Base-by-base conservation (phyloP, 108 stramenopile species). In the Cylindrotheca closterium region DNA sequence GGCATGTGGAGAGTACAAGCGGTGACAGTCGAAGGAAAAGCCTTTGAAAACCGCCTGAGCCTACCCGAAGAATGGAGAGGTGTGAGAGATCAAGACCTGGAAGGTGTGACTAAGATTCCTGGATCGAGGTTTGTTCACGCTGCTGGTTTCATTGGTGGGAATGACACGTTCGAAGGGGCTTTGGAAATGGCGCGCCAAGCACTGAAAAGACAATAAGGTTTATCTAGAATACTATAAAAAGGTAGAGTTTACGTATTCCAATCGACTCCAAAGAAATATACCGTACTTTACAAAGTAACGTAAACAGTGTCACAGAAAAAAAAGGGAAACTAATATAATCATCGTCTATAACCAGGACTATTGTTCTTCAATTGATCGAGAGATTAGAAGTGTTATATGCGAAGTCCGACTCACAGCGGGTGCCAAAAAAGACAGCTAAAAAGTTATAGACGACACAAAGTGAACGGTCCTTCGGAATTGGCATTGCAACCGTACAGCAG, bases 1-100 rank as follows among this genome's bases (percentile, higher is more conserved):
- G 95, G 93, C 1, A 91, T 90, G 84, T 99, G 98, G 99, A 72
- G 99, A n/a, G 83, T 98, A 25, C 99, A 99, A 76, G 95, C 95
- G n/a, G 99, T 98, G n/a, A 94, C 97, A 2, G 92, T 91, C 22
- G 89, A 90, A 56, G 92, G 88, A 18, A 83, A 79, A 55, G 86
- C 81, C 1, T 99, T 99, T 81, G 84, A 84, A 51, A 94, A 95
- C 57, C 83, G 99, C 2, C 66, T 92, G 28, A 65, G 83, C 21
- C 56, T 99, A 47, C 97, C 96, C 2, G 89, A 88, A 55, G 84
- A 80, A 51, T 99, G 97, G 97, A 67, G 98, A 52, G 99, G 99
- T 18, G 73, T 98, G 18, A 68, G 99, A 23, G 97, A 98, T 77
- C 86, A 80, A 30, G 95, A 95, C 48, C 74, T 99, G 61, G 74